A percentile compares a stretch with the other conserved stretches of the same genome.
phyloP scores from a whole-genome alignment of 1,139 yeast species.

The Pichia sp. region DNA sequence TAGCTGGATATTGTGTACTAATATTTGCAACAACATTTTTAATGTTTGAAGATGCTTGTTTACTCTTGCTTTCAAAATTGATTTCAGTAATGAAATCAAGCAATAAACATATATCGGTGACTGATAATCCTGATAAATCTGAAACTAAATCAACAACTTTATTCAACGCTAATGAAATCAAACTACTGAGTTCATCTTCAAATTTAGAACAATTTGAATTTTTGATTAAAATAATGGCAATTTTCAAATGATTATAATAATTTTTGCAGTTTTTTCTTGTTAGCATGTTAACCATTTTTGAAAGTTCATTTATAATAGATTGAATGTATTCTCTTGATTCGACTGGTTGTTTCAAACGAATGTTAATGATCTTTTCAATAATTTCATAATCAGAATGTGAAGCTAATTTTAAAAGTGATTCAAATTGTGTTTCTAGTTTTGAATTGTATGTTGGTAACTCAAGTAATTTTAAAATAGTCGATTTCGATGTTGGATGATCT shows the following conservation, averaged over 20 bases:
- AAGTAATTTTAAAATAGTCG: slow-evolving; percentile 34
- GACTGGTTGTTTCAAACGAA: slow-evolving; percentile 18
- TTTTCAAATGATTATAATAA: not conserved
- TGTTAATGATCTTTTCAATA: slow-evolving; percentile 11
- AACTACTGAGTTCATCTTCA: not conserved
- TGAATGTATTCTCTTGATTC: slow-evolving; percentile 9
- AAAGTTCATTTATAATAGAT: not conserved
- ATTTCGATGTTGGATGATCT: slow-evolving; percentile 10
- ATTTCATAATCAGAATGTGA: slow-evolving; percentile 9
- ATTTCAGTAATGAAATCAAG: slow-evolving; percentile 5
- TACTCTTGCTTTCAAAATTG: not conserved
- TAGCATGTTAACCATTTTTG: not conserved
- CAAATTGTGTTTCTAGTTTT: slow-evolving; percentile 39
- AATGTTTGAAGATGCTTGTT: not conserved
- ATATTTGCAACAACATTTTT: slow-evolving; percentile 11
- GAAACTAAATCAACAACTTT: not conserved
- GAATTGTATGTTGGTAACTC: slow-evolving; percentile 48
- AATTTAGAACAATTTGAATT: not conserved
- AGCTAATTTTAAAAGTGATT: slow-evolving; percentile 26
- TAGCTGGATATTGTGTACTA: slow-evolving; percentile 3
- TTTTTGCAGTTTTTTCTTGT: not conserved
- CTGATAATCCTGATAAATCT: slow-evolving; percentile 2
- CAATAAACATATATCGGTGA: slow-evolving; percentile 1
- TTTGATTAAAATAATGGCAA: slow-evolving; percentile 1
- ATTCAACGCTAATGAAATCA: not conserved